Evolutionary conservation across 225 moss, liverwort and hornwort genomes (phyloP).

Genomic region (Pseudisothecium myosuroides): DNA sequence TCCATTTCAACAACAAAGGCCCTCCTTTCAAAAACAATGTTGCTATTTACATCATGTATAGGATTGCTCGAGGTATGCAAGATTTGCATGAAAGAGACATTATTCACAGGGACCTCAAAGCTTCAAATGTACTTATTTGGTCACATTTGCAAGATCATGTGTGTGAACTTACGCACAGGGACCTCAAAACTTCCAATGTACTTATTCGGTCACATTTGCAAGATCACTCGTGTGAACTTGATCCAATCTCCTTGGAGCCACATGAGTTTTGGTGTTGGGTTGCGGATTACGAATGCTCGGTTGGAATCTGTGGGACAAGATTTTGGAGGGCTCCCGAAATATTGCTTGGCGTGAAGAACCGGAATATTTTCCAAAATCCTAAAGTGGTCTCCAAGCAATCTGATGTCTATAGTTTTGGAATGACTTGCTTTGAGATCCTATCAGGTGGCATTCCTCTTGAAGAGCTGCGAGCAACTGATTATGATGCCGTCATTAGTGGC

Average conservation of each 20-base stretch:
- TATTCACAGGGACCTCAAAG: neutral
- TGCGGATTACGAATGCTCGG: neutral
- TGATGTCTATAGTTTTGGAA: neutral
- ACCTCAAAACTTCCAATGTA: neutral
- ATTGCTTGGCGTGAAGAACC: neutral
- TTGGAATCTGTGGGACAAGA: neutral
- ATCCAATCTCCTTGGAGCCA: neutral
- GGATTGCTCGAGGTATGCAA: neutral
- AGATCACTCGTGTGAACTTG: no score
- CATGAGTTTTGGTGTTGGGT: neutral
- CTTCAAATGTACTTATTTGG: neutral
- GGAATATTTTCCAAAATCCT: neutral
- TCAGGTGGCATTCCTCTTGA: neutral
- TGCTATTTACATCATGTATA: neutral
- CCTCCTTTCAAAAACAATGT: neutral
- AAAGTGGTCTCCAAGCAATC: neutral
- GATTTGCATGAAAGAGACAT: neutral
- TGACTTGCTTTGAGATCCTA: neutral
- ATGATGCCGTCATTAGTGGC: neutral
- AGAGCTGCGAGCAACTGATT: neutral
- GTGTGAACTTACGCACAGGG: no score
- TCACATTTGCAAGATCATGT: no score
- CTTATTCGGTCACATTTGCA: neutral
- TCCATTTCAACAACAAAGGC: neutral
- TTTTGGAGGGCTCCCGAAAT: neutral